Base-by-base conservation (phyloP, 371 early-diverging fungal genomes). In the Capniomyces stellatus region DNA sequence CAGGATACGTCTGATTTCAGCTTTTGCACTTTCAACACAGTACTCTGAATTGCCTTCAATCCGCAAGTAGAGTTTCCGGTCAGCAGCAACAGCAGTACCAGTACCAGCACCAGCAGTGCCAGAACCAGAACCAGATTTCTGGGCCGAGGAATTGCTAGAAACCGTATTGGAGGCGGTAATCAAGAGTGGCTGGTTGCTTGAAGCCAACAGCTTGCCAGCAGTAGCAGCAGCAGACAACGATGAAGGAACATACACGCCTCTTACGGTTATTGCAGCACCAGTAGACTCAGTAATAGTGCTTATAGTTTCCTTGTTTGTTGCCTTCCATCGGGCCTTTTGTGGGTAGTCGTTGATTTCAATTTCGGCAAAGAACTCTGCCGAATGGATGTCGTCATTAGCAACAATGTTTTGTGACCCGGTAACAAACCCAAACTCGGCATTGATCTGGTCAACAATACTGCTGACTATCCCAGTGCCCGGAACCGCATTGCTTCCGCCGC, bases 321-420 rank as follows among this genome's bases (percentile, higher is more conserved):
- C 95, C 61, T 78, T 79, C 87, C 90, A 87, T 54, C 97, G 74
- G n/a, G 96, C 94, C 65, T 87, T 86, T 61, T 89, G 88, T 27
- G 94, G 94, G 61, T 82, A 95, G 67, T 98, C 96, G 64, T 98
- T 98, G 66, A 98, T 93, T 57, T 85, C 85, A 61, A 98, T 82
- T 66, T 98, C 96, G 58, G 77, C 74, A 8, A 82, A 70, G 69
- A 43, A 70, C 21, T 40, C 62, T 1, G 62, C 64, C 1, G 58
- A 59, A 0, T 64, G 56, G 3, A 58, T 54, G 12, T 42, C 51
- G 1, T 58, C 43, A 25, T 46, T 43, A 27, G 40, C 15, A 48
- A 49, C 29, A 54, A 21, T 24, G 51, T 29, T 15, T 15, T 35
- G 35, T 35, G 6, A 10, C 10, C 35, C 35, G 35, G 6, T 10